A percentile compares a stretch with the other conserved stretches of the same genome.
Conservation (phyloP, 225 moss, liverwort and hornwort genomes). For the Climacium dendroides region DNA sequence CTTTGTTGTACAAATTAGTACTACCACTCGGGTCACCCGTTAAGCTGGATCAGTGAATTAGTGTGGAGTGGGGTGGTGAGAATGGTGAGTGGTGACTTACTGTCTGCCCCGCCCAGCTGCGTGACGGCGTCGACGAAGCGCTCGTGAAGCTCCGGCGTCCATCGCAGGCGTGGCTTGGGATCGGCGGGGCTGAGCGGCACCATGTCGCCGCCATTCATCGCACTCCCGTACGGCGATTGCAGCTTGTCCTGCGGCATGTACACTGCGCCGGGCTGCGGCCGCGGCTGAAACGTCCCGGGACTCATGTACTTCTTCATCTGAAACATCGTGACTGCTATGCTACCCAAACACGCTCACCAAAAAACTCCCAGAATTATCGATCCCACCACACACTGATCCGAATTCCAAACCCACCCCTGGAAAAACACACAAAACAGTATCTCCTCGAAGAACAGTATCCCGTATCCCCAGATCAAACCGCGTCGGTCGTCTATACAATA, state of each 20-base stretch:
- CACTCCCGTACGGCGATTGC: conserved; percentile 29
- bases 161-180: conserved; percentile 47
- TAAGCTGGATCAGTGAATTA: neutral
- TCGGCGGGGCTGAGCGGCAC: conserved; percentile 35
- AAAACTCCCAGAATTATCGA: neutral
- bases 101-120: conserved; percentile 45
- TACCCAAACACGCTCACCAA: neutral
- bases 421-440: neutral
- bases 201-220: conserved; percentile 35
- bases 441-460: neutral
- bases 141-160: conserved; percentile 51
- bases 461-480: neutral
- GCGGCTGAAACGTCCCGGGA: conserved; percentile 30
- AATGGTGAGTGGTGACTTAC: conserved; percentile 4
- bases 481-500: conserved; percentile 4
- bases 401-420: neutral
- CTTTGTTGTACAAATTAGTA: neutral
- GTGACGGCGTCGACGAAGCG: conserved; percentile 46
- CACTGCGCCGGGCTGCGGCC: conserved; percentile 1
- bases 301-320: conserved; percentile 49
- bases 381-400: neutral
- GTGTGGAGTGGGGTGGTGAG: neutral
- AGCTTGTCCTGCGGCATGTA: conserved; percentile 20
- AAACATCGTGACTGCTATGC: conserved; percentile 3
- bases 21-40: neutral